These are phyloP conservation scores for Cercospora sp. DNA, from an alignment of 2,329 filamentous ascomycete genomes.

Conservation along the genomic window DNA sequence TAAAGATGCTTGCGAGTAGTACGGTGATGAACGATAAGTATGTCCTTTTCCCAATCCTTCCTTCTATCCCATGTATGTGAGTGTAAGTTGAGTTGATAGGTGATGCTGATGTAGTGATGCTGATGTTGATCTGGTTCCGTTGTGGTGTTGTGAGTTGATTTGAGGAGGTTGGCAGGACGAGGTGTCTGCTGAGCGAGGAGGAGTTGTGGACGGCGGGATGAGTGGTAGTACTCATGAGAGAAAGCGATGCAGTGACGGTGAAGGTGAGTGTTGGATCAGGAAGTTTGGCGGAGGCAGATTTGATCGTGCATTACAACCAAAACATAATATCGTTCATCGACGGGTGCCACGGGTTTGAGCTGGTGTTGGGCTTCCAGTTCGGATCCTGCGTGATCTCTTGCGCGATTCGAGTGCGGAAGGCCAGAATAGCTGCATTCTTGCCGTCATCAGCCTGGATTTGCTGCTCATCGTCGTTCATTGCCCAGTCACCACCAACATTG, in stretches of 20 bases:
- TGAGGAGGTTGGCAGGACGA: neutral
- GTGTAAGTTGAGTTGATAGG: neutral
- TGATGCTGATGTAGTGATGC: neutral
- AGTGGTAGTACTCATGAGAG: neutral
- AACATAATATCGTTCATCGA: constrained; percentile 37
- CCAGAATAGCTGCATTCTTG: neutral
- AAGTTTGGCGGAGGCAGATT: neutral
- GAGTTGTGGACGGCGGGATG: neutral
- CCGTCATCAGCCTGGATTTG: too few species aligned
- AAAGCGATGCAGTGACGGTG: neutral
- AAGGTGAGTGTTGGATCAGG: neutral
- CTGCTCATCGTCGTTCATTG: neutral
- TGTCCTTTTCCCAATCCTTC: neutral
- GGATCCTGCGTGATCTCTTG: neutral
- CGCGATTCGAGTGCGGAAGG: neutral
- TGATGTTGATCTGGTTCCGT: neutral
- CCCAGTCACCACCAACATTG: constrained; percentile 19
- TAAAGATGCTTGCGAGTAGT: neutral
- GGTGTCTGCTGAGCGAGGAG: neutral
- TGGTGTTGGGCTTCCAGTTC: neutral
- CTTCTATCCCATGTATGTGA: neutral
- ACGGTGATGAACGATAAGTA: neutral
- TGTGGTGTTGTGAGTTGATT: neutral
- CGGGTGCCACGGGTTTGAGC: constrained; percentile 34
- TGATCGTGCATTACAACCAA: constrained; percentile 25